Base-by-base conservation (phyloP, 73 alveolate genomes). In the Diophrys appendiculata region DNA sequence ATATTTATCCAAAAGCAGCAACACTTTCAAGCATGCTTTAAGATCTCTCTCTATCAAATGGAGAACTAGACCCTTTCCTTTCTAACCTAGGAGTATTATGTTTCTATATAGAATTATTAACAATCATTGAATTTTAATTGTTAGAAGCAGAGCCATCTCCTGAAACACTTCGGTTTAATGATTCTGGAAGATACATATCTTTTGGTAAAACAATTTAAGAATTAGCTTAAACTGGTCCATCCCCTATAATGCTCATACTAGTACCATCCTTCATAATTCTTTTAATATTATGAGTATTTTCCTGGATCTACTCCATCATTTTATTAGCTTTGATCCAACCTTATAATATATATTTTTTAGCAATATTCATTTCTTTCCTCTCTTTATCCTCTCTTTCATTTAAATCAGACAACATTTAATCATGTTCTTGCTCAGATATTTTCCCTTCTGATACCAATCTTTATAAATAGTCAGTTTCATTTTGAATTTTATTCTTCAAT, bases 281-380 rank as follows among this genome's bases (percentile, higher is more conserved):
- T 43, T 43, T 43, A 43, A 43, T 43, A 18, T 43, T 43, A 11
- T 11, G 5, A 11, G 5, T 5, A 18, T 43, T 43, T 43, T 43
- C 60, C 18, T 43, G 60, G 18, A 43, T 43, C 18, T 43, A 18
- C 60, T 43, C 60, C 60, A 43, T 43, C 60, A 43, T 43, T 18
- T 43, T 43, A 43, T 43, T 43, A 43, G 60, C 60, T 18, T 43
- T 43, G n/a, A 43, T 43, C 60, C 60, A 43, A 5, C 60, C 60
- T 43, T 43, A 43, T 18, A 43, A 11, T 11, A 43, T 43, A 43
- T 43, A 43, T 43, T 43, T 43, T 43, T 43, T 43, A 11, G 60
- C 60, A 11, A 43, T 43, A 5, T 88, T 74, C 68, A 60, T 81
- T 55, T 35, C 77, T 78, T 64, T 87, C 69, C 33, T 81, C 77